Evolutionary conservation across 192 early-diverging fungal species (phyloP).

Genomic region (Coemansia sp.): DNA sequence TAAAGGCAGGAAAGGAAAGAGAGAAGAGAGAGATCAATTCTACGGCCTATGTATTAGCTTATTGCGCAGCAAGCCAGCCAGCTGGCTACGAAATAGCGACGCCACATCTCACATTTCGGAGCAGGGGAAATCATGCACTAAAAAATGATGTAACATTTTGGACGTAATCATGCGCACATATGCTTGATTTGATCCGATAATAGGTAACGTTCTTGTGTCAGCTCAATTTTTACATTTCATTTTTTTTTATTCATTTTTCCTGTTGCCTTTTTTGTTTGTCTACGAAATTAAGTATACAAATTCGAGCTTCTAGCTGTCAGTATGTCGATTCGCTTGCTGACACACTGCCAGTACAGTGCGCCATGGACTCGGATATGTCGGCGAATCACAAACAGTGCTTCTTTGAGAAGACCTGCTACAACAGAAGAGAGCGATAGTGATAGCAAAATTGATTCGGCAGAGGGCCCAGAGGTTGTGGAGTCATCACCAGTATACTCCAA

Average conservation of each 20-base stretch:
- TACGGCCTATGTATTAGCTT: background rate
- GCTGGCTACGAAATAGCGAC: background rate
- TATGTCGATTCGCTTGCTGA: constrained; percentile 16
- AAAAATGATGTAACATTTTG: background rate
- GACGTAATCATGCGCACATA: background rate
- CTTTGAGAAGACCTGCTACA: background rate
- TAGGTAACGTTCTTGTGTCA: too few relatives aligned
- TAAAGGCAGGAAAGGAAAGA: background rate
- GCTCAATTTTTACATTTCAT: background rate
- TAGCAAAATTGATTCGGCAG: background rate
- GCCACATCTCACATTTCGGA: background rate
- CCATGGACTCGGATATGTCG: constrained; percentile 9
- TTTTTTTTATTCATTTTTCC: background rate
- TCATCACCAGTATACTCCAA: constrained; percentile 38
- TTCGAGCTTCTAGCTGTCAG: background rate
- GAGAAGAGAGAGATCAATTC: background rate
- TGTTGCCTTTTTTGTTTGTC: background rate
- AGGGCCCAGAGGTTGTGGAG: constrained; percentile 5
- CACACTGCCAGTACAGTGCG: background rate
- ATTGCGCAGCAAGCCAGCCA: background rate
- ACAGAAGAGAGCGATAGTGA: background rate
- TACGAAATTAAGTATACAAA: background rate
- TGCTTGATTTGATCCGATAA: background rate
- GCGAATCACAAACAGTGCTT: constrained; percentile 1
- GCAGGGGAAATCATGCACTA: background rate